Percentiles rank a stretch among this genome's conserved stretches.
phyloP scores from a whole-genome alignment of 2,329 filamentous ascomycete genomes.

The Fusarium sp. region DNA sequence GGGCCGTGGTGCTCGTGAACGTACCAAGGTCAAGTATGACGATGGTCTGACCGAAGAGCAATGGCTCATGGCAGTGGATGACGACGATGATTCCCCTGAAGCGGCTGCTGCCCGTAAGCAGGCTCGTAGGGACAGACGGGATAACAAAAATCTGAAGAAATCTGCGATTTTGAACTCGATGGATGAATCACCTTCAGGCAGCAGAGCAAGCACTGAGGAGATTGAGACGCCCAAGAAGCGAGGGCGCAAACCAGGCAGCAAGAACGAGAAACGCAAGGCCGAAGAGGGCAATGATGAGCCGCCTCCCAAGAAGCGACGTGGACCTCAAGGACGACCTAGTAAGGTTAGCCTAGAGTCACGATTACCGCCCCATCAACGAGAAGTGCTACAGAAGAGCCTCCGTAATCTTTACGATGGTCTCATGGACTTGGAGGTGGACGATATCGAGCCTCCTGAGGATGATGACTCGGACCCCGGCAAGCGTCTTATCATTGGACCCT shows the following conservation, averaged over 20 bases:
- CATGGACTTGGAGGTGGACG: conserved; percentile 86
- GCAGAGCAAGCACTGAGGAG: conserved; percentile 85
- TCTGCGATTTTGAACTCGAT: conserved; percentile 46
- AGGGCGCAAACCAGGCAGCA: conserved; percentile 79
- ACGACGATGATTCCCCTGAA: conserved; percentile 93
- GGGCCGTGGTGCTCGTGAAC: conserved; percentile 93
- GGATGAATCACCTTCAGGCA: conserved; percentile 82
- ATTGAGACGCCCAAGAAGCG: conserved; percentile 82
- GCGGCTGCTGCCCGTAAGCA: conserved; percentile 92
- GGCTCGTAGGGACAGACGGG: conserved; percentile 83
- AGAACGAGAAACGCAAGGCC: conserved; percentile 89
- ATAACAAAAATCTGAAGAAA: conserved; percentile 78
- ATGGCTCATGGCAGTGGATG: conserved; percentile 97
- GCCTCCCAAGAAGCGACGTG: conserved; percentile 81
- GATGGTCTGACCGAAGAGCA: conserved; percentile 98
- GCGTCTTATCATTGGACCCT: conserved; percentile 91
- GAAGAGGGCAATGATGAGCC: conserved; percentile 81
- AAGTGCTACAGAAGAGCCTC: conserved; percentile 81
- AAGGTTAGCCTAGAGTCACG: conserved; percentile 60
- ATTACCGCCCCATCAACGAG: conserved; percentile 75
- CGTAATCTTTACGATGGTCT: conserved; percentile 81
- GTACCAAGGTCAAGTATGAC: conserved; percentile 94
- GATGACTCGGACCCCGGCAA: conserved; percentile 70
- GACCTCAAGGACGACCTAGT: conserved; percentile 76
- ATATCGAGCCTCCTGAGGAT: conserved; percentile 67